Evolutionary conservation across 1,139 yeast genomes (phyloP).

Genomic region (Yamadazyma membranifaciens): DNA sequence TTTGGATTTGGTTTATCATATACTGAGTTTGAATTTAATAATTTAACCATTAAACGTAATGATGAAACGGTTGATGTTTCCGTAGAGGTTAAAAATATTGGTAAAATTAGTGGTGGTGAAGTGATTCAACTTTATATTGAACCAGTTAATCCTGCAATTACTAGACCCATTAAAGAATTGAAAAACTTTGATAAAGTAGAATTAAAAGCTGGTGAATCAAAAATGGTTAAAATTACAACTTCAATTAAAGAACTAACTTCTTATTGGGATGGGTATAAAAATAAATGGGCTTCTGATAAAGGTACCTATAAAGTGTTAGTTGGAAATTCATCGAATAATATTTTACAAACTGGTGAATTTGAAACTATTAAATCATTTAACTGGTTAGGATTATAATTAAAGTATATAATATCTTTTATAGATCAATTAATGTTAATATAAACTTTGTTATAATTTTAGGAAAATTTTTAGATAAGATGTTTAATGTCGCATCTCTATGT

Average conservation of each 20-base stretch:
- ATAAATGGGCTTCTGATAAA: constrained; percentile 51
- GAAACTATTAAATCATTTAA: constrained; percentile 23
- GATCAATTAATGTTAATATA: too few relatives aligned
- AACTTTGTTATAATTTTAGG: neutral
- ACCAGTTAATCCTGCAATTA: constrained; percentile 37
- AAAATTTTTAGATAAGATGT: constrained; percentile 5
- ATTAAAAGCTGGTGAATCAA: constrained; percentile 40
- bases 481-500: too few relatives aligned
- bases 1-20: constrained; percentile 65
- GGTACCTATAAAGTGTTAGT: constrained; percentile 49
- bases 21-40: constrained; percentile 37
- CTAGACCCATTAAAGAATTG: constrained; percentile 57
- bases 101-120: constrained; percentile 41
- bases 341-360: constrained; percentile 31
- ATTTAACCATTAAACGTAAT: constrained; percentile 15
- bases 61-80: constrained; percentile 21
- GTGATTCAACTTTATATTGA: constrained; percentile 46
- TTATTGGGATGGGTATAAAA: constrained; percentile 49
- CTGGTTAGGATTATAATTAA: constrained; percentile 24
- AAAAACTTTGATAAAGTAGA: constrained; percentile 52
- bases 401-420: too few relatives aligned
- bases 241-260: constrained; percentile 52
- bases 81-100: constrained; percentile 43
- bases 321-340: constrained; percentile 36
- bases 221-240: constrained; percentile 31